Conservation (phyloP, 2,329 filamentous ascomycete species). For the Monosporascus ibericus region DNA sequence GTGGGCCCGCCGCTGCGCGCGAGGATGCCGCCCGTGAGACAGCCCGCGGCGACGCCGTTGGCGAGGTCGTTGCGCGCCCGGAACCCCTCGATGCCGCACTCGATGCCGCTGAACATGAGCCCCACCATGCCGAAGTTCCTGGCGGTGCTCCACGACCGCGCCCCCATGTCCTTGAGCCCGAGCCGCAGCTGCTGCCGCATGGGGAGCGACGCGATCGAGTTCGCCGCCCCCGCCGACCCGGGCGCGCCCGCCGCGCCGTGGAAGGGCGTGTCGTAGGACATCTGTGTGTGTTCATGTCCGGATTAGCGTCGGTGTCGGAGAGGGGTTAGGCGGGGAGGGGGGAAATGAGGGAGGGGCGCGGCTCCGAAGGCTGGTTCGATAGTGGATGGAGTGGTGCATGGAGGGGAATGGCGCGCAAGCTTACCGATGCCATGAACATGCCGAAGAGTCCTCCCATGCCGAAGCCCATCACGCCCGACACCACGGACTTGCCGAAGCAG, state of each 20-base stretch:
- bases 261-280: slow-evolving; percentile 96
- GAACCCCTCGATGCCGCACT: slow-evolving; percentile 90
- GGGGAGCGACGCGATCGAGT: slow-evolving; percentile 60
- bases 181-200: slow-evolving; percentile 74
- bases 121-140: slow-evolving; percentile 96
- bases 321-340: not conserved
- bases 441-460: slow-evolving; percentile 91
- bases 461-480: slow-evolving; percentile 91
- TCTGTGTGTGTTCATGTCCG: slow-evolving; percentile 43
- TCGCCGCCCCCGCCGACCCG: slow-evolving; percentile 31
- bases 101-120: slow-evolving; percentile 83
- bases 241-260: slow-evolving; percentile 35
- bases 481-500: slow-evolving; percentile 79
- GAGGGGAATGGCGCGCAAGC: slow-evolving; percentile 25
- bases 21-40: slow-evolving; percentile 83
- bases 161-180: slow-evolving; percentile 94
- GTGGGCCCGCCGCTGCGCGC: slow-evolving; percentile 84
- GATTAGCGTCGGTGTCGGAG: not conserved
- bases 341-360: not conserved
- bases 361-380: not conserved
- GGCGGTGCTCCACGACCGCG: slow-evolving; percentile 72
- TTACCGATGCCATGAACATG: slow-evolving; percentile 94
- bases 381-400: not conserved
- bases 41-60: slow-evolving; percentile 84
- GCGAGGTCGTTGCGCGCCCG: slow-evolving; percentile 89